Evolutionary conservation across 164 flowering plant genomes (phyloP), one percentile per base, ranked within the genome.

Genomic region (Magnolia changhungtana): DNA sequence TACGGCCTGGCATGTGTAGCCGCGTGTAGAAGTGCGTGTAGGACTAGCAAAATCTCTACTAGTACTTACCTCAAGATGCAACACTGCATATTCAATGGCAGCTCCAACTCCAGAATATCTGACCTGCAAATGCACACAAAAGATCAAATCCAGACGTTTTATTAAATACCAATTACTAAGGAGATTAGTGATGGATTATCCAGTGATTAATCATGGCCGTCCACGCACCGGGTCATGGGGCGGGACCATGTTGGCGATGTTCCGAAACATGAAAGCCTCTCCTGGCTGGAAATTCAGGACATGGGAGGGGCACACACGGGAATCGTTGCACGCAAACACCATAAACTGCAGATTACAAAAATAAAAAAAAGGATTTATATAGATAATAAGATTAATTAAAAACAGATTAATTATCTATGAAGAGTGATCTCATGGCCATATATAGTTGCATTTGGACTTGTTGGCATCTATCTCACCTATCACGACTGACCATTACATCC

Each of bases 301-400:
- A 58, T 91, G 91, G 0, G 98, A 93, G 3, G 98, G 97, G 86
- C 95, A 90, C 14, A 93, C 98, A 1, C 97, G 87, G 2, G 97
- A 93, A 74, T 95, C 98, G 0, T 95, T 87, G 83, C 98, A 95
- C 0, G 98, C 96, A 77, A 95, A 89, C 59, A 95, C 95, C 92
- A 95, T 71, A 75, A 85, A 95, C 98, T 95, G 89, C 80, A 79
- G 50, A 71, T 63, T 18, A 7, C 8, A 7, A 63, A 19, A 63
- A 18, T 16, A 24, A 37, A 3, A 37, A 31, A 31, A 37, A 3
- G 5, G 45, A 37, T 37, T 37, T 37, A 37, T 37, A 37, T 4
- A 37, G 45, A 37, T 37, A 37, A 37, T 37, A 37, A 37, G 5
- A 37, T 37, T 37, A 37, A 3, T 37, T 37, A 58, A 9, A 24